Evolutionary conservation across 1,284 basidiomycete genomes (phyloP).

Genomic region (Apiotrichum siamense): DNA sequence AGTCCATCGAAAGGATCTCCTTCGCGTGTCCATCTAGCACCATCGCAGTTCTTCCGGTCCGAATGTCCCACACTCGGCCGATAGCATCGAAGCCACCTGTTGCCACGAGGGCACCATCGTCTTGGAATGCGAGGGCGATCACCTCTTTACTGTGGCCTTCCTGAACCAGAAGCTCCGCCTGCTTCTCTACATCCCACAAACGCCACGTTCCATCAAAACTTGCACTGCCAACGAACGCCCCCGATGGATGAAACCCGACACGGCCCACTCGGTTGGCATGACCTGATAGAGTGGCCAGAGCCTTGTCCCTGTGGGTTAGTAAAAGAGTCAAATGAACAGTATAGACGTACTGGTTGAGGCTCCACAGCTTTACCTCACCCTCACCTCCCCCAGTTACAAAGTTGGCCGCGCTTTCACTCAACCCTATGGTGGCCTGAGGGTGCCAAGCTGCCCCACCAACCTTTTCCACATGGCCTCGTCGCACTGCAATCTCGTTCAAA

Average conservation of each 20-base stretch:
- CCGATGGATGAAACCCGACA: conserved; percentile 92
- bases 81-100: conserved; percentile 88
- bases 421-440: conserved; percentile 80
- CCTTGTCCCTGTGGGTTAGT: conserved; percentile 56
- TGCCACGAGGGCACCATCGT: conserved; percentile 72
- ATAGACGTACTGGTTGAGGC: conserved; percentile 58
- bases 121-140: conserved; percentile 89
- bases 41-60: conserved; percentile 95
- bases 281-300: conserved; percentile 75
- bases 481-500: conserved; percentile 66
- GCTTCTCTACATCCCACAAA: conserved; percentile 82
- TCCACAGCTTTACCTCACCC: conserved; percentile 80
- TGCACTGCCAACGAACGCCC: conserved; percentile 84
- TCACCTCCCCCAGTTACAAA: conserved; percentile 89
- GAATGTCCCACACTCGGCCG: conserved; percentile 92
- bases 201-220: conserved; percentile 99
- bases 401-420: conserved; percentile 65
- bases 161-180: conserved; percentile 78
- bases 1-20: conserved; percentile 83
- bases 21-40: conserved; percentile 95
- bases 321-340: too few relatives aligned
- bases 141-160: conserved; percentile 98
- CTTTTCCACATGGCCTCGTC: conserved; percentile 79
- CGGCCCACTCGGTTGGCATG: conserved; percentile 87
- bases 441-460: conserved; percentile 98